phyloP scores from a whole-genome alignment of 78 protist species.

The Tieghemostelium lacteum region DNA sequence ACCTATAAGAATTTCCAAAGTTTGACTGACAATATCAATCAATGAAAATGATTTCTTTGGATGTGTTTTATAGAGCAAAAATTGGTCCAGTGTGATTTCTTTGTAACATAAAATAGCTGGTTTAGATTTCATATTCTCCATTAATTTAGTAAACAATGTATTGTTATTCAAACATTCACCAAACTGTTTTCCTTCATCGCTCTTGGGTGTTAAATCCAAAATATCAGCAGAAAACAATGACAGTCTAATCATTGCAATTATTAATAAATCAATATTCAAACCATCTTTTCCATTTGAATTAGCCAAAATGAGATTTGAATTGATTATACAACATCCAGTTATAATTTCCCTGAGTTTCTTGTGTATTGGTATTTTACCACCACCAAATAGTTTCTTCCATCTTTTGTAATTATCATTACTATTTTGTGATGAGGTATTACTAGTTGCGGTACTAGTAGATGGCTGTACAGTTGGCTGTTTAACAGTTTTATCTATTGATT shows the following conservation, averaged over 20 bases:
- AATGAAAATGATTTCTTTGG: too few relatives aligned
- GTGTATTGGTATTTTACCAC: not conserved
- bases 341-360: slow-evolving; percentile 15
- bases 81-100: slow-evolving; percentile 5
- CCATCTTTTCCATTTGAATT: not conserved
- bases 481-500: too few relatives aligned
- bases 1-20: too few relatives aligned
- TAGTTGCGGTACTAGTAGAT: not conserved
- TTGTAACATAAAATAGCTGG: not conserved
- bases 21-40: too few relatives aligned
- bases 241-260: slow-evolving; percentile 21
- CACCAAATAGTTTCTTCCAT: slow-evolving; percentile 34
- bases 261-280: not conserved
- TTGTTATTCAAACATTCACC: not conserved
- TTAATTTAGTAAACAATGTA: slow-evolving; percentile 7
- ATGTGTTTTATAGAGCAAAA: slow-evolving; percentile 9
- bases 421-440: not conserved
- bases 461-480: slow-evolving; percentile 11
- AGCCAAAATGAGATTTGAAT: not conserved
- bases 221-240: slow-evolving; percentile 5
- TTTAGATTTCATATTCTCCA: slow-evolving; percentile 3
- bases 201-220: slow-evolving; percentile 11
- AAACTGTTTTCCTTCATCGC: slow-evolving; percentile 19
- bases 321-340: slow-evolving; percentile 23
- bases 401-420: not conserved